Evolutionary conservation across 2,329 filamentous ascomycete genomes (phyloP).

Genomic region (Claviceps digitariae): DNA sequence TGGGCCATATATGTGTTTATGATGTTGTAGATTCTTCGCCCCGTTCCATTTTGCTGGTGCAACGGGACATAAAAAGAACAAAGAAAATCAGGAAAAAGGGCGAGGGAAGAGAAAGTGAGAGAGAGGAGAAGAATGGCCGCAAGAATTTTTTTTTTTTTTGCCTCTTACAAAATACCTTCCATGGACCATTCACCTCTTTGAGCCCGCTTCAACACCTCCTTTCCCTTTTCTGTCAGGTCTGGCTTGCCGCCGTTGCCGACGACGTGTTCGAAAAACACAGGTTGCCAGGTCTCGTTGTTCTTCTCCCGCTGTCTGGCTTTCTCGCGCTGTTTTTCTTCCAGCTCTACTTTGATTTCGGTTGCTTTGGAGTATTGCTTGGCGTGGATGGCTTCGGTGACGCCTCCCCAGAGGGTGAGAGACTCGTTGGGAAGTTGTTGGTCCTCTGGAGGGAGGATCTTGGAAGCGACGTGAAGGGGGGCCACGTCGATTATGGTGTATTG

Average conservation of each 20-base stretch:
- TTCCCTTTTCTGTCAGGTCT: conserved; percentile 40
- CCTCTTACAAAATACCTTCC: conserved; percentile 25
- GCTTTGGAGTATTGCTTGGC: conserved; percentile 73
- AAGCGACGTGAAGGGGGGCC: conserved; percentile 62
- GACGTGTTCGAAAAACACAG: conserved; percentile 68
- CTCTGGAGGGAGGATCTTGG: conserved; percentile 66
- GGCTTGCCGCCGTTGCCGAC: conserved; percentile 43
- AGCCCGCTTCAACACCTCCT: conserved; percentile 34
- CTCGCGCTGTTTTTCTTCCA: conserved; percentile 80
- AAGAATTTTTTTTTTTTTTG: too few species aligned
- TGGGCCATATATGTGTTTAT: neutral
- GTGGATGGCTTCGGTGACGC: conserved; percentile 74
- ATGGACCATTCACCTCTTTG: conserved; percentile 41
- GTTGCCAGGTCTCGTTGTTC: conserved; percentile 57
- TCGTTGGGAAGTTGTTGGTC: conserved; percentile 79
- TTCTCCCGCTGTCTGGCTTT: conserved; percentile 70
- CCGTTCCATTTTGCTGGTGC: neutral
- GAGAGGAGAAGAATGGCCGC: too few species aligned
- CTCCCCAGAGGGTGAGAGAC: conserved; percentile 74
- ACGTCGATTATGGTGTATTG: conserved; percentile 76
- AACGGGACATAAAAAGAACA: neutral
- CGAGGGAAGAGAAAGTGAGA: too few species aligned
- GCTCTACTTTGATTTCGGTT: conserved; percentile 75
- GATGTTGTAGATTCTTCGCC: neutral
- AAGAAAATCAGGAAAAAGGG: too few species aligned